Conservation (phyloP, 192 early-diverging fungal species). For the Gryganskiella cystojenkinii region DNA sequence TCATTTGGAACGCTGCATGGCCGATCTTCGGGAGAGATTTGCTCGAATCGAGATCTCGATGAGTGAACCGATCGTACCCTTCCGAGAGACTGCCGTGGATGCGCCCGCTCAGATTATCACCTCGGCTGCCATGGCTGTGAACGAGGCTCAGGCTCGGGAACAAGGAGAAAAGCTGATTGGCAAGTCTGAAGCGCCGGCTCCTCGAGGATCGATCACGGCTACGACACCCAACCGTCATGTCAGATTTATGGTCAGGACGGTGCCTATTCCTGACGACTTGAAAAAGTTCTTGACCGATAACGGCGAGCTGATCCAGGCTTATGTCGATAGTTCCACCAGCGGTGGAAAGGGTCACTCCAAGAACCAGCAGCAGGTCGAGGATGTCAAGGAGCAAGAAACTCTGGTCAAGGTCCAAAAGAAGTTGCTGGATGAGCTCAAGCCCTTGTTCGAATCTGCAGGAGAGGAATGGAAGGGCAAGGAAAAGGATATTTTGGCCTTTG, state of each 20-base stretch:
- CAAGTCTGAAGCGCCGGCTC: slow-evolving; percentile 53
- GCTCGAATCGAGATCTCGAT: slow-evolving; percentile 95
- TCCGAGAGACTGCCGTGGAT: slow-evolving; percentile 90
- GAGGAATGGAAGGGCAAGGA: slow-evolving; percentile 42
- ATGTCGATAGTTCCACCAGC: slow-evolving; percentile 22
- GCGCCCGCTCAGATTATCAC: slow-evolving; percentile 34
- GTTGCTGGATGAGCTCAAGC: slow-evolving; percentile 20
- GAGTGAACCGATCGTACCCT: slow-evolving; percentile 96
- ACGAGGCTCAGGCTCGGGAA: slow-evolving; percentile 37
- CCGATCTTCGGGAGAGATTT: slow-evolving; percentile 93
- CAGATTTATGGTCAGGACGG: slow-evolving; percentile 70
- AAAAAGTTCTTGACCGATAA: slow-evolving; percentile 65
- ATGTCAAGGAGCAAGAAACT: slow-evolving; percentile 11
- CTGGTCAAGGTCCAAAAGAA: slow-evolving; percentile 19
- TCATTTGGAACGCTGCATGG: slow-evolving; percentile 89
- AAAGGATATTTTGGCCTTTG: slow-evolving; percentile 80
- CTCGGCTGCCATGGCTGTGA: slow-evolving; percentile 31
- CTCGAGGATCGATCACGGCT: slow-evolving; percentile 71
- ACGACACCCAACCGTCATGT: slow-evolving; percentile 69
- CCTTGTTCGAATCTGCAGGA: slow-evolving; percentile 48
- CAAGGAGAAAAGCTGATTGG: slow-evolving; percentile 56
- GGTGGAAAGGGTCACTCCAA: slow-evolving; percentile 9
- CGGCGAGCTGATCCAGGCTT: slow-evolving; percentile 57
- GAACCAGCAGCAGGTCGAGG: no score
- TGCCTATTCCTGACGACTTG: slow-evolving; percentile 76